Conservation (phyloP, 148 eudicot species). For the Heliamphora exappendiculata region DNA sequence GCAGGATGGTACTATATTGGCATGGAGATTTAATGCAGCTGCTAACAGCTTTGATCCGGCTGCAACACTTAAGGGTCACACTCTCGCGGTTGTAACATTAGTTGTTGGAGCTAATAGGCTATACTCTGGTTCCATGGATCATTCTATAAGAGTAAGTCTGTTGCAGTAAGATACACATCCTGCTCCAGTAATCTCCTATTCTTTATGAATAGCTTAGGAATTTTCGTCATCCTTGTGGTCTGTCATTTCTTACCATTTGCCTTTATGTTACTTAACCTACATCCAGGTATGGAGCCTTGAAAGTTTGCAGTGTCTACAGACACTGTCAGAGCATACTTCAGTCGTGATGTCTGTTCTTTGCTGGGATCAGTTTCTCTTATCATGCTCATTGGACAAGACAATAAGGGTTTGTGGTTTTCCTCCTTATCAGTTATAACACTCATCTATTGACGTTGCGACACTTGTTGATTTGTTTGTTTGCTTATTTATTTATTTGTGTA, state of each 20-base stretch:
- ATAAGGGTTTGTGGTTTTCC: slow-evolving; percentile 48
- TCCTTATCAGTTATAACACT: neutral
- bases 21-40: slow-evolving; percentile 77
- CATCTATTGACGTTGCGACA: neutral
- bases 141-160: slow-evolving; percentile 58
- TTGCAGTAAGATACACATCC: neutral
- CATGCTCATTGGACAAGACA: slow-evolving; percentile 84
- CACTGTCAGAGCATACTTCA: slow-evolving; percentile 61
- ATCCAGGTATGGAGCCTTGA: slow-evolving; percentile 95
- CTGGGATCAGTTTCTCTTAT: slow-evolving; percentile 92
- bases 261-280: slow-evolving; percentile 7
- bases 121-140: slow-evolving; percentile 97
- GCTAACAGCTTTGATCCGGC: slow-evolving; percentile 87
- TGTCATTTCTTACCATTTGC: slow-evolving; percentile 3
- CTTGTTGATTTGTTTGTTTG: neutral
- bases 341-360: slow-evolving; percentile 97
- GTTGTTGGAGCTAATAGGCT: slow-evolving; percentile 86
- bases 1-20: slow-evolving; percentile 87
- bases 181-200: neutral
- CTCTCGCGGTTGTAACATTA: slow-evolving; percentile 68
- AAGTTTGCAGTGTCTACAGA: slow-evolving; percentile 81
- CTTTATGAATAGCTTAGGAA: neutral
- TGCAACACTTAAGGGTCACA: slow-evolving; percentile 75
- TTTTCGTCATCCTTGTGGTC: neutral
- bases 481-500: slow-evolving; percentile 34